Base-by-base conservation (phyloP, 169 alveolate genomes). In the Perkinsus olseni region DNA sequence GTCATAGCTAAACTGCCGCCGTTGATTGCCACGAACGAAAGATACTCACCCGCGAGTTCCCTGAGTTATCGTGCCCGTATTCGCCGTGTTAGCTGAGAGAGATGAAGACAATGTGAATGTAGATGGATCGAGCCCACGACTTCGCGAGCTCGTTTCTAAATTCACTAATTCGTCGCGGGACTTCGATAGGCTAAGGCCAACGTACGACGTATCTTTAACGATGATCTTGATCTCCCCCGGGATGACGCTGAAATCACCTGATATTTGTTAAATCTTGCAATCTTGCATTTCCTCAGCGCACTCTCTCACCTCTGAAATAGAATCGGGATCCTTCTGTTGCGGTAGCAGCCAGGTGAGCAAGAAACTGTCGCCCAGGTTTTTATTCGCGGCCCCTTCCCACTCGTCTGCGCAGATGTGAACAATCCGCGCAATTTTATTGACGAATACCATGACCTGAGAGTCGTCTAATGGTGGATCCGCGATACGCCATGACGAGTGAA, bases 341-440 rank as follows among this genome's bases (percentile, higher is more conserved):
- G 95, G 95, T 48, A 94, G 96, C 90, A 96, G 97, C 98, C 99
- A 97, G 28, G 96, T 98, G 21, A 96, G 93, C 90, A 97, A 92
- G 91, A 97, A 97, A 17, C 97, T 96, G 95, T 96, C 98, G 51
- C 98, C 98, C 38, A 96, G 96, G 92, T 97, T 97, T 92, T 96
- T 97, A 94, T 96, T 97, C 6, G 98, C 97, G 11, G 97, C 96
- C 39, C 99, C 99, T 38, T 94, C 92, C 94, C 94, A 97, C 91
- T 95, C 95, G 94, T 96, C 96, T 0, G 97, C 98, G 92, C 96
- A 94, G 38, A 94, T 92, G 95, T 97, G 99, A 0, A 97, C 98
- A 0, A 97, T 96, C 39, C 96, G 96, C 21, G 98, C 99, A 39
- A 97, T 97, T 92, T 97, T 97, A 95, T 97, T 97, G 0, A 97